Evolutionary conservation across 192 early-diverging fungal genomes (phyloP), one percentile per base, ranked within the genome.

Genomic region (Backusella luteola): DNA sequence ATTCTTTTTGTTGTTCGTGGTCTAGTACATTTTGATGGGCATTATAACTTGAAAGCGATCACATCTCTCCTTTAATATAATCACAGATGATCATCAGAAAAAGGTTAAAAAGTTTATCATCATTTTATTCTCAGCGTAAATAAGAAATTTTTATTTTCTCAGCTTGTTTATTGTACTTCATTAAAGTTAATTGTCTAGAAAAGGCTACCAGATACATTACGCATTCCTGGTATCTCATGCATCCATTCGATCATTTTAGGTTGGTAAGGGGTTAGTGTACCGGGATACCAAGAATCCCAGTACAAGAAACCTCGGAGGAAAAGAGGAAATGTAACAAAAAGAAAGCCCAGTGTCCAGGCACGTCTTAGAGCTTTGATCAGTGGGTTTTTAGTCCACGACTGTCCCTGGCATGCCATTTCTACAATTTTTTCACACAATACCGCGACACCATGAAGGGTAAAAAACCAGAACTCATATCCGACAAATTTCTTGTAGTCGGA

Each of bases 171-270:
- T 63, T 63, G 56, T 63, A 63, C 56, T 63, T 63, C 21, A 26
- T 63, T 63, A 63, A 63, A 29, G 56, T 63, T 63, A 63, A 63
- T 63, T 63, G 11, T 63, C 56, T 63, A 63, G 56, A 63, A 63
- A 63, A 63, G 56, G 56, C 56, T 63, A 26, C 56, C 56, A 29
- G 56, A 63, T 29, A 63, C 56, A 63, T 63, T 63, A 29, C 56
- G 56, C 21, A 63, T 63, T 23, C 56, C 56, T 29, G 56, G 56
- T 63, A 63, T 63, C 11, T 63, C 56, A 63, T 63, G 56, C 56
- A 63, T 63, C 56, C 56, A 63, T 23, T 63, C 56, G 29, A 63
- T 26, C 56, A 63, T 63, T 63, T 63, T 63, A 63, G 56, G 56
- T 29, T 63, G 56, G 11, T 63, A 63, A 26, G 56, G 56, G 4